Evolutionary conservation across 495 filamentous ascomycete genomes (phyloP).

Genomic region (Pyronema domesticum): DNA sequence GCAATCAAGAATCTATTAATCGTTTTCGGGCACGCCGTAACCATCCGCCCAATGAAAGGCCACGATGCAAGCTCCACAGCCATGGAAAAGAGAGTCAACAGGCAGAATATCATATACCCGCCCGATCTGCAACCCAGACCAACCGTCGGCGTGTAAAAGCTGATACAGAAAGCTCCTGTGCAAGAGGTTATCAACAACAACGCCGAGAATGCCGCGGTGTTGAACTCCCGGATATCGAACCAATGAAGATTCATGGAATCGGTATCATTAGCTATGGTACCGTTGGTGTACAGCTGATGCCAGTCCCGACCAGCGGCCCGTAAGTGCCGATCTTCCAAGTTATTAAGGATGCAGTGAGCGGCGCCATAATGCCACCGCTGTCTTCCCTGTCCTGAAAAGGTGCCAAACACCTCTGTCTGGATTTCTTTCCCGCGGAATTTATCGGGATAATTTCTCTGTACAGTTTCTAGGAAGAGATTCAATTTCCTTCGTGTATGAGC

Average conservation of each 20-base stretch:
- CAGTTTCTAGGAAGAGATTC: conserved; percentile 25
- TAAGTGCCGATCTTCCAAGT: conserved; percentile 27
- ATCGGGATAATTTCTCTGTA: neutral
- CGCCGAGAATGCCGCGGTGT: conserved; percentile 27
- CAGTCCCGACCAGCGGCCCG: conserved; percentile 3
- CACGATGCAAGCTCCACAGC: conserved; percentile 12
- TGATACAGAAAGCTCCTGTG: conserved; percentile 30
- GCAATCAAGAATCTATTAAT: neutral
- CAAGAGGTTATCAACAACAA: conserved; percentile 24
- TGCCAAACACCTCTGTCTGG: conserved; percentile 23
- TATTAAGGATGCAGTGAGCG: conserved; percentile 30
- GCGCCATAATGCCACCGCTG: conserved; percentile 30
- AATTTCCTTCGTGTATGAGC: conserved; percentile 26
- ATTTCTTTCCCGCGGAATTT: neutral
- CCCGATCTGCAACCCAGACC: conserved; percentile 35
- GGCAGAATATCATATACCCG: conserved; percentile 30
- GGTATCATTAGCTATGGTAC: too few species aligned
- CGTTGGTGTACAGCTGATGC: neutral
- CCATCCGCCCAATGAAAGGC: neutral
- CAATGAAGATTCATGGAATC: neutral
- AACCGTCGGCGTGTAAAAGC: conserved; percentile 31
- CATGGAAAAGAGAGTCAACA: conserved; percentile 23
- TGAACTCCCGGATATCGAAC: conserved; percentile 31
- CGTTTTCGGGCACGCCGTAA: neutral
- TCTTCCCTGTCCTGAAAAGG: conserved; percentile 34